Evolutionary conservation across 2,329 filamentous ascomycete genomes (phyloP).

Genomic region (Alternaria sp.): DNA sequence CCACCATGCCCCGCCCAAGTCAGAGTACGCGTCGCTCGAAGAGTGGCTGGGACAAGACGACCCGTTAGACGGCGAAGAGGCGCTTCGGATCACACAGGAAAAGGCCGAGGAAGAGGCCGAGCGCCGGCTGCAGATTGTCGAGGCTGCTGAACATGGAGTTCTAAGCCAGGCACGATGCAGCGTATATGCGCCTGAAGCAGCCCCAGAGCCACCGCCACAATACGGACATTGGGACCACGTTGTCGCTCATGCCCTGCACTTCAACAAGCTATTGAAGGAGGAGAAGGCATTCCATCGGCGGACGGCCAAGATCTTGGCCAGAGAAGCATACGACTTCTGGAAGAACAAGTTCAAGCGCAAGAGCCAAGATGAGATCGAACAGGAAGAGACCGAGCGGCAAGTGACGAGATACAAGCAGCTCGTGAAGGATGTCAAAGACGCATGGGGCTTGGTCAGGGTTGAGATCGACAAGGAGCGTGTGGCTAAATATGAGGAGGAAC

Average conservation of each 20-base stretch:
- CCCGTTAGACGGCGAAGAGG: constrained; percentile 52
- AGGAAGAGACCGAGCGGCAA: constrained; percentile 74
- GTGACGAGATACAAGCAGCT: constrained; percentile 74
- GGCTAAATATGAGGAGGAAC: constrained; percentile 66
- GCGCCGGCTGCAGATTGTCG: constrained; percentile 71
- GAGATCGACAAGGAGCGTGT: constrained; percentile 65
- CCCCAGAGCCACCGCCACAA: constrained; percentile 76
- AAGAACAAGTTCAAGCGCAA: constrained; percentile 64
- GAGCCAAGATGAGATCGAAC: constrained; percentile 75
- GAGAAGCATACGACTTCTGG: constrained; percentile 79
- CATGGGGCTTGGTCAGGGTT: constrained; percentile 64
- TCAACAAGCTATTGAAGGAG: constrained; percentile 77
- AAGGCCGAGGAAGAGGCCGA: constrained; percentile 66
- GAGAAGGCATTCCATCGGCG: constrained; percentile 80
- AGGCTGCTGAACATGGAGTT: constrained; percentile 76
- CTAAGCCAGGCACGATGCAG: constrained; percentile 74
- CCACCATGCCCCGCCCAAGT: constrained; percentile 54
- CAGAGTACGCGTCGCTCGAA: constrained; percentile 61
- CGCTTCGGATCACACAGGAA: constrained; percentile 41
- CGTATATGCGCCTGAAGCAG: constrained; percentile 73
- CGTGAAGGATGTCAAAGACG: constrained; percentile 66
- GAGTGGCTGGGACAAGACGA: constrained; percentile 68
- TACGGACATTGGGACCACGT: constrained; percentile 91
- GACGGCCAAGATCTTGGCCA: constrained; percentile 79
- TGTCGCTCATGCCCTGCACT: constrained; percentile 77